Conservation (phyloP, 441 rosid species). For the Populus tomentosa region DNA sequence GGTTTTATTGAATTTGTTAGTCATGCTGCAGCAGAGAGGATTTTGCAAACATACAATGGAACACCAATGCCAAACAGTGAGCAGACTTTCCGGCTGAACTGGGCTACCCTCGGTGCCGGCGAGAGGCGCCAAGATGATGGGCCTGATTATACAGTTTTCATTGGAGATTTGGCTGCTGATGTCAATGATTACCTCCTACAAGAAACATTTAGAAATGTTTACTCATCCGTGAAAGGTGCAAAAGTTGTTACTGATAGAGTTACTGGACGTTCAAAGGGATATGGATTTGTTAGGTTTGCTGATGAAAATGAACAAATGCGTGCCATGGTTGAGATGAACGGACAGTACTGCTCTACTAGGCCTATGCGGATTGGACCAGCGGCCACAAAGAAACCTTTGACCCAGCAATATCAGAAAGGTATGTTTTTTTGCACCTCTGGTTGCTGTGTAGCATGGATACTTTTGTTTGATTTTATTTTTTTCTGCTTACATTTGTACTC, state of each 20-base stretch:
- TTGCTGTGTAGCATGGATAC: background rate
- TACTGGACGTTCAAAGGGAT: slow-evolving; percentile 93
- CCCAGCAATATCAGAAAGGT: slow-evolving; percentile 71
- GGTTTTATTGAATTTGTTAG: slow-evolving; percentile 77
- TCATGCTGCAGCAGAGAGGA: slow-evolving; percentile 72
- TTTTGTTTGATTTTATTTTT: slow-evolving; percentile 8
- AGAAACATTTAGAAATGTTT: slow-evolving; percentile 66
- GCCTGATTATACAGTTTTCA: slow-evolving; percentile 77
- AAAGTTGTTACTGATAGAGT: slow-evolving; percentile 86
- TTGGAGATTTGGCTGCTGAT: slow-evolving; percentile 93
- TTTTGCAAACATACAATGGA: slow-evolving; percentile 74
- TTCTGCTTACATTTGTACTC: slow-evolving; percentile 14
- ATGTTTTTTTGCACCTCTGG: slow-evolving; percentile 8
- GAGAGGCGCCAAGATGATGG: slow-evolving; percentile 84
- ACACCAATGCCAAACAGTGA: slow-evolving; percentile 65
- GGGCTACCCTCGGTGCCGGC: slow-evolving; percentile 91
- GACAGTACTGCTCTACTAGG: slow-evolving; percentile 73
- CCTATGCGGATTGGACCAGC: slow-evolving; percentile 96
- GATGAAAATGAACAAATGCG: slow-evolving; percentile 78
- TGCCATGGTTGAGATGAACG: slow-evolving; percentile 95
- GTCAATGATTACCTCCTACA: slow-evolving; percentile 67
- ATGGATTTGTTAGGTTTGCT: slow-evolving; percentile 88
- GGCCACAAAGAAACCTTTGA: slow-evolving; percentile 68
- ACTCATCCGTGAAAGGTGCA: slow-evolving; percentile 77
- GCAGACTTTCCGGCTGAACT: slow-evolving; percentile 74